Evolutionary conservation across 495 filamentous ascomycete genomes (phyloP).

Genomic region (Podospora fimiseda): DNA sequence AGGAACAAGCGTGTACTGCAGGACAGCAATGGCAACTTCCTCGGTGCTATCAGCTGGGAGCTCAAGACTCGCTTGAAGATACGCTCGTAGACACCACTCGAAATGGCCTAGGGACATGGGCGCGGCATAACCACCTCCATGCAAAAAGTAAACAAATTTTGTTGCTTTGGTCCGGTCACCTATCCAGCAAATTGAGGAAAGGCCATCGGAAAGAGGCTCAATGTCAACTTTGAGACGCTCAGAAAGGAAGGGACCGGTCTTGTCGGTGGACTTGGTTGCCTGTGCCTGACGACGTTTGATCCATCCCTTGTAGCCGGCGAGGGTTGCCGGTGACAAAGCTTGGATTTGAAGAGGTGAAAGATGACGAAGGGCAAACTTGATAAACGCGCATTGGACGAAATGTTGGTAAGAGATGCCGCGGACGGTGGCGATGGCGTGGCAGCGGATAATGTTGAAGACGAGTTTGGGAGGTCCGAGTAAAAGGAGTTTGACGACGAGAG

Average conservation of each 20-base stretch:
- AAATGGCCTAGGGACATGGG: slow-evolving; percentile 21
- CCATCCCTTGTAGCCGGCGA: slow-evolving; percentile 13
- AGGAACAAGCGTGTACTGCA: slow-evolving; percentile 30
- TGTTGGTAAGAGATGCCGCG: slow-evolving; percentile 15
- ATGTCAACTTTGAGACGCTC: slow-evolving; percentile 10
- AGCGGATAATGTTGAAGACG: slow-evolving; percentile 17
- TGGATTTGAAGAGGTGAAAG: slow-evolving; percentile 17
- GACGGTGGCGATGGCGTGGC: slow-evolving; percentile 8
- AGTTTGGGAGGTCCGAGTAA: slow-evolving; percentile 9
- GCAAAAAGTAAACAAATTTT: slow-evolving; percentile 31
- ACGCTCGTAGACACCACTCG: slow-evolving; percentile 23
- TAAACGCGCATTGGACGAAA: slow-evolving; percentile 14
- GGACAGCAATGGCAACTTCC: slow-evolving; percentile 27
- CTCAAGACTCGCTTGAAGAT: slow-evolving; percentile 13
- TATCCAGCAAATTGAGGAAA: slow-evolving; percentile 26
- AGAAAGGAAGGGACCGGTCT: slow-evolving; percentile 9
- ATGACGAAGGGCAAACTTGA: slow-evolving; percentile 14
- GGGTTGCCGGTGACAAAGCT: slow-evolving; percentile 8
- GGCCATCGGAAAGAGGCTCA: slow-evolving; percentile 17
- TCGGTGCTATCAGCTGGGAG: neutral
- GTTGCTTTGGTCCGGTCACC: slow-evolving; percentile 23
- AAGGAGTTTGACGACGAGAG: slow-evolving; percentile 10
- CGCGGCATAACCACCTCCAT: slow-evolving; percentile 28
- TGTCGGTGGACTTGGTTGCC: neutral
- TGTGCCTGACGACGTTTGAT: slow-evolving; percentile 1